Conservation (phyloP, 2,329 filamentous ascomycete species). For the Penicillium sp. region DNA sequence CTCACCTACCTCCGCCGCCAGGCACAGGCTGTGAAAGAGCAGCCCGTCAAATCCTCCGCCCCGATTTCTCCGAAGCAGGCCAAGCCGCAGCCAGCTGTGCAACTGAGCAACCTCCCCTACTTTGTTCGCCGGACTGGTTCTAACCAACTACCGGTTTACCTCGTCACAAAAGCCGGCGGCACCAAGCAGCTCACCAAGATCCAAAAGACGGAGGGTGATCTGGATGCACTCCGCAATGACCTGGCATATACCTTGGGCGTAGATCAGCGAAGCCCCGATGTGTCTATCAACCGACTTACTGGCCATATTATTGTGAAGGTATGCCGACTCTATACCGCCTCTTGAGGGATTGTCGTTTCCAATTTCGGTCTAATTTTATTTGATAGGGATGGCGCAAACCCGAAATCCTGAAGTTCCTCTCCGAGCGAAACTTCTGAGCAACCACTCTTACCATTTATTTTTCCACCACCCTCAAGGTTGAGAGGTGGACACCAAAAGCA, state of each 20-base stretch:
- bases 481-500: conserved; percentile 11
- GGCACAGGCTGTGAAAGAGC: conserved; percentile 33
- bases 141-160: conserved; percentile 72
- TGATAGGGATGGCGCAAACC: conserved; percentile 48
- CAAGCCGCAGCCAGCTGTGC: conserved; percentile 19
- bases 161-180: conserved; percentile 66
- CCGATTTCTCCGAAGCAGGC: conserved; percentile 16
- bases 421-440: conserved; percentile 42
- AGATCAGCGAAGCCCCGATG: conserved; percentile 38
- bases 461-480: not conserved
- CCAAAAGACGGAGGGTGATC: conserved; percentile 73
- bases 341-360: not conserved
- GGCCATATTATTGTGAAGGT: conserved; percentile 72
- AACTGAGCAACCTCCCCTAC: conserved; percentile 55
- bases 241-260: conserved; percentile 57
- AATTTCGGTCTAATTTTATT: conserved; percentile 10
- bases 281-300: conserved; percentile 57
- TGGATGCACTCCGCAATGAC: conserved; percentile 58
- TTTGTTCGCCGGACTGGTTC: conserved; percentile 66
- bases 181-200: conserved; percentile 69
- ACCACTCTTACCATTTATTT: not conserved
- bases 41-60: conserved; percentile 30
- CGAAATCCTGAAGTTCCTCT: conserved; percentile 47
- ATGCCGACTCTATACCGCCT: conserved; percentile 5
- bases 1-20: conserved; percentile 36